A percentile compares a stretch with the other conserved stretches of the same genome.
Evolutionary conservation across 139 green algal species (phyloP).

Genomic region (Chlorella sp.): DNA sequence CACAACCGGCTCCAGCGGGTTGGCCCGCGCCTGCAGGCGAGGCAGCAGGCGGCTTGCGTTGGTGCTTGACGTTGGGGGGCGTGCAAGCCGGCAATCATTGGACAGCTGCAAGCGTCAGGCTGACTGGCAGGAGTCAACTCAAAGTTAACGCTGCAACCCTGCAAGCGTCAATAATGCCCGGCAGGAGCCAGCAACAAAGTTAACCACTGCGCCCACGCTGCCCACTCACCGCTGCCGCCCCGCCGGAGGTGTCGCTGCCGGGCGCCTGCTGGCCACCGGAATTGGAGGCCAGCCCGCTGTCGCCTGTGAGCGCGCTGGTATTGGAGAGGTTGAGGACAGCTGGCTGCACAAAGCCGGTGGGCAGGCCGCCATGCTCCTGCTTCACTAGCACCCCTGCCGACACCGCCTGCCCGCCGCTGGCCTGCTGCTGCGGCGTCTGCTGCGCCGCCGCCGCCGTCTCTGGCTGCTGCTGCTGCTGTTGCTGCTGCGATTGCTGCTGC

Average conservation of each 20-base stretch:
- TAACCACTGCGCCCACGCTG: no score
- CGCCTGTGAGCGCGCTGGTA: not conserved
- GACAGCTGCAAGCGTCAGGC: no score
- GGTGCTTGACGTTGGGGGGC: no score
- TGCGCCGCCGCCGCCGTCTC: not conserved
- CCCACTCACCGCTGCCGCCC: not conserved
- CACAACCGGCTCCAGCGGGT: not conserved
- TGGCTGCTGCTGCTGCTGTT: conserved; percentile 4
- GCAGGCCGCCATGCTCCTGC: not conserved
- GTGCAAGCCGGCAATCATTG: no score
- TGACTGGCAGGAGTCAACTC: no score
- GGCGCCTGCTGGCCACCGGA: not conserved
- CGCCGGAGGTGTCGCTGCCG: conserved; percentile 10
- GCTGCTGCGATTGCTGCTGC: conserved; percentile 15
- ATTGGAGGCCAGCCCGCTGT: conserved; percentile 6
- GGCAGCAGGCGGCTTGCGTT: no score
- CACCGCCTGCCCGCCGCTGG: not conserved
- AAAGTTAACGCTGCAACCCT: no score
- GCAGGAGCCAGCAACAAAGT: no score
- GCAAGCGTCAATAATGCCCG: no score
- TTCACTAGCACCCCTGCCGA: not conserved
- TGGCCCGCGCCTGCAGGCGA: no score
- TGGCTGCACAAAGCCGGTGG: not conserved
- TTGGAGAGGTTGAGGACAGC: not conserved
- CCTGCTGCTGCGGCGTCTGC: not conserved